Percentiles rank a stretch among this genome's conserved stretches.
Conservation (phyloP, 148 eudicot genomes). For the Salicornia ramosissima region DNA sequence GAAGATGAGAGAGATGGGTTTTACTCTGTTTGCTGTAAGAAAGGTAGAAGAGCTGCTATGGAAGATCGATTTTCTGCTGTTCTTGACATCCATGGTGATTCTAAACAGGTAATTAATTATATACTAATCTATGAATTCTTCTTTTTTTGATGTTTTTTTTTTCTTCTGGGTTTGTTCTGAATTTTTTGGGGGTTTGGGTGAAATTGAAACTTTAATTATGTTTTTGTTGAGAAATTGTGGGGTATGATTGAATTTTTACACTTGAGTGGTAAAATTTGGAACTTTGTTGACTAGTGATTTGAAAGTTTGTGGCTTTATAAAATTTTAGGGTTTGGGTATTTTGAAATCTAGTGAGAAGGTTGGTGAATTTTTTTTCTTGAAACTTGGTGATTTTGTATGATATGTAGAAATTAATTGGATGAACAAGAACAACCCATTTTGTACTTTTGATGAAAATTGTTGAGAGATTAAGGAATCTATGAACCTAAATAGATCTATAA, state of each 20-base stretch:
- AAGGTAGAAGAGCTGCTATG: conserved; percentile 73
- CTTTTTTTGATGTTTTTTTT: background rate
- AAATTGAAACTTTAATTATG: too few relatives aligned
- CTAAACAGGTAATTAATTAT: conserved; percentile 58
- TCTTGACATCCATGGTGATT: conserved; percentile 41
- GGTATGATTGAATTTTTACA: background rate
- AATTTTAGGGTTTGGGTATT: background rate
- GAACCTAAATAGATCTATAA: background rate
- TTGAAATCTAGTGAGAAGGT: too few relatives aligned
- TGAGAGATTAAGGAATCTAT: too few relatives aligned
- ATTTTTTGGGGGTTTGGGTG: background rate
- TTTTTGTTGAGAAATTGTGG: too few relatives aligned
- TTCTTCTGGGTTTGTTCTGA: background rate
- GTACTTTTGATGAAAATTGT: background rate
- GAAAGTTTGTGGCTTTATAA: background rate
- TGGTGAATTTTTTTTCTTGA: background rate
- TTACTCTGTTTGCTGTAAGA: conserved; percentile 74
- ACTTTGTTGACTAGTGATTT: background rate
- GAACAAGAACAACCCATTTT: background rate
- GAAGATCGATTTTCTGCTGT: conserved; percentile 77
- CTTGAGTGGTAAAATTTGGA: background rate
- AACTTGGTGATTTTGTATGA: background rate
- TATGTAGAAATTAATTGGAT: background rate
- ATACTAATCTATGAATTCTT: background rate
- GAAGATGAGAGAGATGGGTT: conserved; percentile 69